A percentile compares a stretch with the other conserved stretches of the same genome.
Conservation (phyloP, 768 basidiomycete genomes). For the Mycena polygramma region DNA sequence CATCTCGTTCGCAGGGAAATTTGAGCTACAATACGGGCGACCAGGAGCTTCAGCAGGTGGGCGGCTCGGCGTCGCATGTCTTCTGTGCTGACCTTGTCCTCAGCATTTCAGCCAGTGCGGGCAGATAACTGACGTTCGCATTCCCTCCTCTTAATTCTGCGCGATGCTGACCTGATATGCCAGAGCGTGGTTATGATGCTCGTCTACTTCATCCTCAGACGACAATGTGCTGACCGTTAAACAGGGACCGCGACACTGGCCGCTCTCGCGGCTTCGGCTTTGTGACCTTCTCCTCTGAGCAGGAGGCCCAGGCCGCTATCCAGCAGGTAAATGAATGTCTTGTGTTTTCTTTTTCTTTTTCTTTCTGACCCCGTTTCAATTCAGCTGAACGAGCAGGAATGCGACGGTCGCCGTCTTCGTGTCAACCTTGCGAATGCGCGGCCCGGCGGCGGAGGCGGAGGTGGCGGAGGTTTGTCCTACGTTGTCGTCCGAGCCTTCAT, state of each 20-base stretch:
- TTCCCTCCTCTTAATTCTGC: conserved; percentile 39
- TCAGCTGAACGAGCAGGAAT: conserved; percentile 61
- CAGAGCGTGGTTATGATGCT: no score
- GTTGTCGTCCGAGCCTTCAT: not conserved
- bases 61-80: conserved; percentile 36
- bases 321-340: conserved; percentile 73
- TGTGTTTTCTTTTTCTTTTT: no score
- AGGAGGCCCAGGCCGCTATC: conserved; percentile 87
- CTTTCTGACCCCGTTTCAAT: no score
- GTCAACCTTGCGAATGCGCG: conserved; percentile 36
- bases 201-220: no score
- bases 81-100: conserved; percentile 37
- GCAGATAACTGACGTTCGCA: conserved; percentile 90
- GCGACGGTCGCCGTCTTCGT: conserved; percentile 63
- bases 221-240: no score
- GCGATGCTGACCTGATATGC: no score
- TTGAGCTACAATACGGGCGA: conserved; percentile 95
- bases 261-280: conserved; percentile 98
- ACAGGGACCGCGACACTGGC: conserved; percentile 79
- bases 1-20: conserved; percentile 69
- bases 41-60: conserved; percentile 82
- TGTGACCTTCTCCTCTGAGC: conserved; percentile 74
- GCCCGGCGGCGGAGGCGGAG: conserved; percentile 48
- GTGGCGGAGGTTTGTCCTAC: conserved; percentile 42
- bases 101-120: conserved; percentile 89